Conservation (phyloP, 345 rosid species). For the Aquilaria yunnanensis region DNA sequence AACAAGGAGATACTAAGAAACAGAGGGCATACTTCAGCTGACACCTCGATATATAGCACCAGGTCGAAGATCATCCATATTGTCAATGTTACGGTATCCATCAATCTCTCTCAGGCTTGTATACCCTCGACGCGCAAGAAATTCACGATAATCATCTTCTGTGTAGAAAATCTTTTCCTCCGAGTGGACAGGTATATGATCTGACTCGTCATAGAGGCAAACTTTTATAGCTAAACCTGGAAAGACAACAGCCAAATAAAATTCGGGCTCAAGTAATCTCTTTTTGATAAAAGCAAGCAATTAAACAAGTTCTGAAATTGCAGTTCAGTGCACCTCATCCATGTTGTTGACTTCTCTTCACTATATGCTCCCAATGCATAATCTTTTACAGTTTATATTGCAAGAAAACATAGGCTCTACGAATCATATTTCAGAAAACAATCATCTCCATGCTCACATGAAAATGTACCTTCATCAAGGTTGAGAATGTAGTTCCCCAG, state of each 20-base stretch:
- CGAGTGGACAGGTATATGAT: constrained; percentile 73
- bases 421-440: not conserved
- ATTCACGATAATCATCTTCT: constrained; percentile 85
- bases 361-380: too few species aligned
- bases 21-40: constrained; percentile 27
- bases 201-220: constrained; percentile 77
- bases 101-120: constrained; percentile 70
- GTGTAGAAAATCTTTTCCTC: constrained; percentile 87
- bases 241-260: constrained; percentile 5
- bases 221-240: constrained; percentile 79
- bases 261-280: not conserved
- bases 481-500: constrained; percentile 78
- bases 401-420: not conserved
- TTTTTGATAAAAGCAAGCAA: not conserved
- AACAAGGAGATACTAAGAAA: constrained; percentile 4
- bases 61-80: constrained; percentile 87
- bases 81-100: constrained; percentile 73
- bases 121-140: constrained; percentile 67
- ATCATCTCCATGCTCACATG: not conserved
- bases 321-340: not conserved
- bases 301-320: not conserved
- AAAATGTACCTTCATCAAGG: constrained; percentile 74
- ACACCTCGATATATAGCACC: constrained; percentile 77
- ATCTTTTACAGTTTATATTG: too few species aligned
- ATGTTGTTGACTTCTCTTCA: too few species aligned